Base-by-base conservation (phyloP, 2,329 filamentous ascomycete species). In the Seiridium unicorne region DNA sequence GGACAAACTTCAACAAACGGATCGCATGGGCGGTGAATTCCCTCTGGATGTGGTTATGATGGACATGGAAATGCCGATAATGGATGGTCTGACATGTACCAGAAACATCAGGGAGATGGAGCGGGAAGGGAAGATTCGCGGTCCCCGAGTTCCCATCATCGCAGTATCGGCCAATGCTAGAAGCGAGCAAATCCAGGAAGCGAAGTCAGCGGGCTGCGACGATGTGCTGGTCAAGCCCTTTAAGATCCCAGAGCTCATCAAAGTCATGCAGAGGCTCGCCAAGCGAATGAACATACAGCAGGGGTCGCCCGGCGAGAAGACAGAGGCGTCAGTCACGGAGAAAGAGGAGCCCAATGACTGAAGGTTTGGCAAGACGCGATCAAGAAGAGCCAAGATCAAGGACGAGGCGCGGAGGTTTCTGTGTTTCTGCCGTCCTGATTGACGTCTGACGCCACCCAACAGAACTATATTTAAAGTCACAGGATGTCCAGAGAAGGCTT, bases 1-100 rank as follows among this genome's bases (percentile, higher is more conserved):
- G 2, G 81, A 87, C 55, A 65, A 66, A 44, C 60, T 68, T 10
- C 56, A 65, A 54, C 61, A 62, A 18, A 66, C 66, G 26, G 63
- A 65, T 42, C 65, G 64, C 26, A 61, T 61, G 18, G 57, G 47
- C 10, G 66, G 65, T 31, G 58, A 65, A 42, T 67, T 80, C 34
- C 74, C 78, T 1, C 74, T 89, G 32, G 84, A 84, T 55, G 77
- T 91, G 4, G 84, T 92, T 18, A 77, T 92, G 26, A 92, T 92
- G 89, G 89, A 92, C 66, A 86, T 90, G 65, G 88, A 91, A 69
- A 91, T 92, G 89, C 89, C 89, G 1, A 75, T 91, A 13, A 89
- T 89, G 79, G 88, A 91, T 65, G 89, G 89, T 0, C 75, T 89
- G 60, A 85, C 86, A 1, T 89, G 88, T 68, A 88, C 87, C 10